Percentiles rank a stretch among this genome's conserved stretches.
These are phyloP conservation scores for Capronia coronata DNA, from an alignment of 2,329 filamentous ascomycete genomes.

Conservation along the genomic window DNA sequence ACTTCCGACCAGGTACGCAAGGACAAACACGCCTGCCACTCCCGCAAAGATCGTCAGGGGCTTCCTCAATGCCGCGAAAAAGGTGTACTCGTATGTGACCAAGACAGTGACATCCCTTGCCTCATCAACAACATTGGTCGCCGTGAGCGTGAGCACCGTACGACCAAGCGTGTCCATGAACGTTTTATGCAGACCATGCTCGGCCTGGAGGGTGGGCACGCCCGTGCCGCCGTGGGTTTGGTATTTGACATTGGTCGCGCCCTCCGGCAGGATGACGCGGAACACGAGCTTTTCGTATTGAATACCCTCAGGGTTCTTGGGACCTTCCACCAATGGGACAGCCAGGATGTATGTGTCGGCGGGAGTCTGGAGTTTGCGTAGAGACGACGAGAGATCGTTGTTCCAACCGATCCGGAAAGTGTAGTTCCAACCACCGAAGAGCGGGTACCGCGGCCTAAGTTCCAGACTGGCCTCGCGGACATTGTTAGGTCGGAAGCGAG, in stretches of 20 bases:
- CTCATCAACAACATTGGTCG: slow-evolving; percentile 84
- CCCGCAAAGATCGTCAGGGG: slow-evolving; percentile 74
- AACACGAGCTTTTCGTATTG: slow-evolving; percentile 77
- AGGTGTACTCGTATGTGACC: slow-evolving; percentile 78
- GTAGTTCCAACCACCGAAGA: slow-evolving; percentile 98
- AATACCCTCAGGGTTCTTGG: slow-evolving; percentile 75
- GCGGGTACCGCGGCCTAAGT: slow-evolving; percentile 87
- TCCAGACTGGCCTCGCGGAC: slow-evolving; percentile 76
- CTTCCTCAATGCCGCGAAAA: slow-evolving; percentile 70
- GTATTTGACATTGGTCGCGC: slow-evolving; percentile 55
- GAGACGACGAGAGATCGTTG: slow-evolving; percentile 67
- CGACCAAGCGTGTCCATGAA: slow-evolving; percentile 92
- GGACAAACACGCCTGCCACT: slow-evolving; percentile 65
- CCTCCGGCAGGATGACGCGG: slow-evolving; percentile 82
- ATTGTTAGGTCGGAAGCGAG: slow-evolving; percentile 61
- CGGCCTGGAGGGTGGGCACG: slow-evolving; percentile 61
- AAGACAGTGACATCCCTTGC: slow-evolving; percentile 61
- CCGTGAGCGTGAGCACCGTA: slow-evolving; percentile 71
- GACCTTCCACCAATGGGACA: slow-evolving; percentile 88
- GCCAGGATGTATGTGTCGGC: slow-evolving; percentile 74
- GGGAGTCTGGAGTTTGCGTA: slow-evolving; percentile 56
- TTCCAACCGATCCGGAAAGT: slow-evolving; percentile 97
- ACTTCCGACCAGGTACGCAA: slow-evolving; percentile 67
- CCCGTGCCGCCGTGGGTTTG: slow-evolving; percentile 77
- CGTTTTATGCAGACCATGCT: slow-evolving; percentile 66